Evolutionary conservation across 345 rosid genomes (phyloP).

Genomic region (Populus nigra): DNA sequence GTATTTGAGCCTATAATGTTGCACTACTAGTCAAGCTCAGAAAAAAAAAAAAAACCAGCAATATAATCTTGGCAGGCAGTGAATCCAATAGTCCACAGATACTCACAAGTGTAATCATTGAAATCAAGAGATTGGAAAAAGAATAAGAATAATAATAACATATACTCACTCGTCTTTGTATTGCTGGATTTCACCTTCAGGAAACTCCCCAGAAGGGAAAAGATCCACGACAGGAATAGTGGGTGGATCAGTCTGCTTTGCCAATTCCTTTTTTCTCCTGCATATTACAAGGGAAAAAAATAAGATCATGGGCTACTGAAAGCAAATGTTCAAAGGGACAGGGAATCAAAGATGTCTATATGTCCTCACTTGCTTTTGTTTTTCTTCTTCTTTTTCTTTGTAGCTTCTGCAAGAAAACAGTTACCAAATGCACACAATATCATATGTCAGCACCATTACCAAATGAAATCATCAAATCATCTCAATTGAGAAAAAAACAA

Average conservation of each 20-base stretch:
- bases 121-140: background rate
- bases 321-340: background rate
- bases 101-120: background rate
- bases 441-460: background rate
- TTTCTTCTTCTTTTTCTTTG: slow-evolving; percentile 96
- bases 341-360: slow-evolving; percentile 7
- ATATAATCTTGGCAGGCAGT: background rate
- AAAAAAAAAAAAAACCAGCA: background rate
- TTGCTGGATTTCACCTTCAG: slow-evolving; percentile 97
- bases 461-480: background rate
- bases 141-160: background rate
- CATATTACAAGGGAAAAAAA: slow-evolving; percentile 4
- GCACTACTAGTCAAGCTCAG: background rate
- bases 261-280: slow-evolving; percentile 83
- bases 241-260: slow-evolving; percentile 85
- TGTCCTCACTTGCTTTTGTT: slow-evolving; percentile 86
- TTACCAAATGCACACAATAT: background rate
- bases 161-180: slow-evolving; percentile 86
- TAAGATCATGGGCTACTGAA: background rate
- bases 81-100: background rate
- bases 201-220: slow-evolving; percentile 91
- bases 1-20: background rate
- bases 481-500: background rate
- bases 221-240: slow-evolving; percentile 68
- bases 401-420: slow-evolving; percentile 39